Conservation (phyloP, 2,329 filamentous ascomycete genomes). For the Clarireedia hainanense region DNA sequence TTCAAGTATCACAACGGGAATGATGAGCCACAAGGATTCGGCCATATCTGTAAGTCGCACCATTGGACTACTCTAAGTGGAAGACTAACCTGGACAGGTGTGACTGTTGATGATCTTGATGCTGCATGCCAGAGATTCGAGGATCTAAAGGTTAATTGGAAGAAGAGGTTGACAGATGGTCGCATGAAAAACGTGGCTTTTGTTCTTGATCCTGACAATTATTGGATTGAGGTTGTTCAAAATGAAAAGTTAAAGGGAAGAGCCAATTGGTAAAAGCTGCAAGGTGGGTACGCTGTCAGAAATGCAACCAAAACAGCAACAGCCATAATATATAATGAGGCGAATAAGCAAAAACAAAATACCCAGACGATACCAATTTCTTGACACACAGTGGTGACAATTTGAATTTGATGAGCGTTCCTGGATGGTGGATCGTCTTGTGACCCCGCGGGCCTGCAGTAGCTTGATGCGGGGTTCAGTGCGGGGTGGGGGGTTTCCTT, state of each 20-base stretch:
- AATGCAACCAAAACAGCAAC: not conserved
- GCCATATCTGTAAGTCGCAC: slow-evolving; percentile 68
- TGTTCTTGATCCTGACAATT: slow-evolving; percentile 77
- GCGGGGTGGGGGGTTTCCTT: not conserved
- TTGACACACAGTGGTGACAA: not conserved
- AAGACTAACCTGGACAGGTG: slow-evolving; percentile 37
- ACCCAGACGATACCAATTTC: not conserved
- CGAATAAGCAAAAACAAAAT: not conserved
- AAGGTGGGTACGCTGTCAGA: not conserved
- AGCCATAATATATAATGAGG: not conserved
- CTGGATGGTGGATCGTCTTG: not conserved
- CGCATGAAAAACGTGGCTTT: slow-evolving; percentile 93
- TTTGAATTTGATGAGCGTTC: not conserved
- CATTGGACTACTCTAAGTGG: not conserved
- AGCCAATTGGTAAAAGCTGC: slow-evolving; percentile 20
- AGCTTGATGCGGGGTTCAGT: slow-evolving; percentile 4
- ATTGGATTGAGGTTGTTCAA: slow-evolving; percentile 73
- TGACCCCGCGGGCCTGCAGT: not conserved
- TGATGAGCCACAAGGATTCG: slow-evolving; percentile 83
- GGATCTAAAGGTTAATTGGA: slow-evolving; percentile 74
- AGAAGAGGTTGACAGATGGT: slow-evolving; percentile 90
- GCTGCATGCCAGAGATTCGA: slow-evolving; percentile 84
- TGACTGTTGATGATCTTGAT: slow-evolving; percentile 82
- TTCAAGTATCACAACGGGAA: slow-evolving; percentile 94
- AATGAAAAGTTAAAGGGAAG: slow-evolving; percentile 56